Percentiles rank a stretch among this genome's conserved stretches.
phyloP scores from a whole-genome alignment of 2,329 filamentous ascomycete genomes.

The Cytospora chrysosperma region DNA sequence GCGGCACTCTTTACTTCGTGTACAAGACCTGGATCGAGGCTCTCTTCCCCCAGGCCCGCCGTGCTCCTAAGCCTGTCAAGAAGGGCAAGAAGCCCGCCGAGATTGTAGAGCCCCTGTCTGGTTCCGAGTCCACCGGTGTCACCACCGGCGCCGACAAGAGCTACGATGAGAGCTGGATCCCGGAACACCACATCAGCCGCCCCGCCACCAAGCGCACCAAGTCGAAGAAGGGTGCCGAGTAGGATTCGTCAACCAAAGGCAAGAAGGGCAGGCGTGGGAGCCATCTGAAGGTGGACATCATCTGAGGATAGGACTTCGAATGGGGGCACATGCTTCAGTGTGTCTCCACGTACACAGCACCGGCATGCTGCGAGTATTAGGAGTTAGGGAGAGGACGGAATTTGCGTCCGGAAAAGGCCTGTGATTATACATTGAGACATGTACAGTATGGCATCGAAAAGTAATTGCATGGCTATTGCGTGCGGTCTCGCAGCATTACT shows the following conservation, averaged over 20 bases:
- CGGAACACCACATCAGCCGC: conserved; percentile 82
- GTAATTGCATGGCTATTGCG: neutral
- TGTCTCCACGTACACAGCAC: neutral
- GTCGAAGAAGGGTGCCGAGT: conserved; percentile 39
- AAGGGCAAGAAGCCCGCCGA: conserved; percentile 68
- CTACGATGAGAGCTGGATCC: conserved; percentile 94
- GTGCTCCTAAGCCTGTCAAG: conserved; percentile 53
- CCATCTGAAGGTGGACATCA: neutral
- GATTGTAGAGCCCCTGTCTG: conserved; percentile 60
- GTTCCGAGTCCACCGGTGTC: conserved; percentile 68
- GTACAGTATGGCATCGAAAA: conserved; percentile 13
- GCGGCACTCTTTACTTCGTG: conserved; percentile 86
- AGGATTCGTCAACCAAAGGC: conserved; percentile 19
- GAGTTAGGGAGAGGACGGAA: neutral
- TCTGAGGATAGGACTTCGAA: neutral
- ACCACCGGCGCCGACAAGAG: conserved; percentile 67
- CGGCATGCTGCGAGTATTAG: neutral
- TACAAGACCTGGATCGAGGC: conserved; percentile 98
- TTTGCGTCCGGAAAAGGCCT: conserved; percentile 1
- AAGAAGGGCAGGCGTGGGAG: neutral
- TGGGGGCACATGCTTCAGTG: neutral
- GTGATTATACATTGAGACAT: conserved; percentile 8
- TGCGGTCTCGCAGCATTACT: neutral
- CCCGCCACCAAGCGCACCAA: conserved; percentile 70
- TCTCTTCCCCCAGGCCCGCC: conserved; percentile 89